phyloP scores from a whole-genome alignment of 768 basidiomycete species.

The Tricholoma hemisulphureum region DNA sequence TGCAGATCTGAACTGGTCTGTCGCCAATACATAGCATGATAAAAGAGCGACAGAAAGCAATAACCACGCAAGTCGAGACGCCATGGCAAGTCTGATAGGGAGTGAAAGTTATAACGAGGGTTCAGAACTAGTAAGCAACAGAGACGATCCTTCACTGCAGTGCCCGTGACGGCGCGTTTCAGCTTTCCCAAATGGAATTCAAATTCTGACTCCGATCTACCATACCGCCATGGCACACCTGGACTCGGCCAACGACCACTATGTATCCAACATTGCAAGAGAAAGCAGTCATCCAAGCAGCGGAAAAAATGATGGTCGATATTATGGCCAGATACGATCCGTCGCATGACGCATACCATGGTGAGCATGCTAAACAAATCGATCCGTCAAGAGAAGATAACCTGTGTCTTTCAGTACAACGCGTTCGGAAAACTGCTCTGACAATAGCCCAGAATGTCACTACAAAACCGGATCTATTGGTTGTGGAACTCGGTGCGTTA shows the following conservation, averaged over 20 bases:
- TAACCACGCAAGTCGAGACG: conserved; percentile 21
- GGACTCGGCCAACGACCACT: conserved; percentile 8
- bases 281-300: conserved; percentile 49
- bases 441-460: conserved; percentile 54
- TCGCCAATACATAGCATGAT: conserved; percentile 22
- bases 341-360: conserved; percentile 79
- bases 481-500: conserved; percentile 61
- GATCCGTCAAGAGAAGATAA: conserved; percentile 2
- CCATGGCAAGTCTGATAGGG: conserved; percentile 21
- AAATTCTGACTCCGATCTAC: conserved; percentile 3
- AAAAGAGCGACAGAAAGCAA: conserved; percentile 46
- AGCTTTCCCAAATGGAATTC: not conserved
- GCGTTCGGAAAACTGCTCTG: conserved; percentile 78
- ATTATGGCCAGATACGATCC: conserved; percentile 79
- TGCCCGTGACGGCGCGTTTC: not conserved
- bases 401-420: conserved; percentile 53
- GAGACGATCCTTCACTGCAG: too few species aligned
- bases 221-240: not conserved
- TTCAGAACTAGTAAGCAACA: too few species aligned
- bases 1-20: not conserved
- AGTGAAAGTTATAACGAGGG: not conserved
- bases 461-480: conserved; percentile 62
- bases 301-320: conserved; percentile 68
- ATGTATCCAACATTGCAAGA: conserved; percentile 57
- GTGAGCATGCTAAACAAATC: conserved; percentile 39